A percentile compares a stretch with the other conserved stretches of the same genome.
Conservation (phyloP, 345 rosid species). For the Bruguiera gymnorhiza region DNA sequence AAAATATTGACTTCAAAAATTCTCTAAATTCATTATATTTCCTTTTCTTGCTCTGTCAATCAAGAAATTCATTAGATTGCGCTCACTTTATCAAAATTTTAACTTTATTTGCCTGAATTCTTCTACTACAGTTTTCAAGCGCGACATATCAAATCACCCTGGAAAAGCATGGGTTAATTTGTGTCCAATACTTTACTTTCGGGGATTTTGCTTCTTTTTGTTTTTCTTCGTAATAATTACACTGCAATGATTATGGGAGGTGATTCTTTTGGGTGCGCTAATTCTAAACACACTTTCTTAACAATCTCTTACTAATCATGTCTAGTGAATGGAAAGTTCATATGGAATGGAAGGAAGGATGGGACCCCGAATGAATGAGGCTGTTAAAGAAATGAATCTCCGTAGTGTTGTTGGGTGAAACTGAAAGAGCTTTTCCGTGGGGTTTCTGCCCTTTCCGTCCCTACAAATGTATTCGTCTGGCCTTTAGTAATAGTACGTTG, state of each 20-base stretch:
- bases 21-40: too few species aligned
- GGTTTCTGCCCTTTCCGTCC: slow-evolving; percentile 17
- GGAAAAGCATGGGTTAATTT: background rate
- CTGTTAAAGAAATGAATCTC: too few species aligned
- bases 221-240: slow-evolving; percentile 28
- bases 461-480: slow-evolving; percentile 1
- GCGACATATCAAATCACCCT: background rate
- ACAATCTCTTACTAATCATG: background rate
- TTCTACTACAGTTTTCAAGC: background rate
- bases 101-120: background rate
- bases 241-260: slow-evolving; percentile 26
- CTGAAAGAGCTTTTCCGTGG: background rate
- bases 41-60: too few species aligned
- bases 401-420: too few species aligned
- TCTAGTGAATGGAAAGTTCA: slow-evolving; percentile 11
- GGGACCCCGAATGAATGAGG: too few species aligned
- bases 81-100: too few species aligned
- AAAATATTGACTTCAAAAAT: background rate
- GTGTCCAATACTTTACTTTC: background rate
- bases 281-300: slow-evolving; percentile 4
- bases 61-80: too few species aligned
- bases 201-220: slow-evolving; percentile 3
- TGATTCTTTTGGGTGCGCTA: slow-evolving; percentile 19
- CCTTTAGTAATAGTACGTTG: background rate
- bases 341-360: slow-evolving; percentile 17